Conservation (phyloP, 768 basidiomycete species). For the Boletus pseudopeckii region DNA sequence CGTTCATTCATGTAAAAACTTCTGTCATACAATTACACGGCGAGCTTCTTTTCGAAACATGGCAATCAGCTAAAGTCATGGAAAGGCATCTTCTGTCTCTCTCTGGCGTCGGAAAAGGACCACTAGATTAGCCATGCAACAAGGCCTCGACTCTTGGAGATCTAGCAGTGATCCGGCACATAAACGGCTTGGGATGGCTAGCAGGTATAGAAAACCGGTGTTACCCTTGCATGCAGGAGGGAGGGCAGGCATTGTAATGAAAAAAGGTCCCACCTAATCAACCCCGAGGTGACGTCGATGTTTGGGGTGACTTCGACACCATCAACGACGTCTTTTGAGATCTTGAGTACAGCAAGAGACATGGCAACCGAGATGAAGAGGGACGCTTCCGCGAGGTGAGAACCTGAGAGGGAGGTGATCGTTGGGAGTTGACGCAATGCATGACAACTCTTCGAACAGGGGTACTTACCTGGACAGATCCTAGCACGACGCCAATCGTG, state of each 20-base stretch:
- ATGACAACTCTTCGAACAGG: neutral
- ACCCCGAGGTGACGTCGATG: conserved; percentile 40
- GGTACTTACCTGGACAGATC: conserved; percentile 16
- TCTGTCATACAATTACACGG: no score
- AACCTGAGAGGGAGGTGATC: neutral
- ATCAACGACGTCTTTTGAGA: conserved; percentile 39
- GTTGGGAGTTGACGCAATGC: neutral
- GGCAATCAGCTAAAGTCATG: no score
- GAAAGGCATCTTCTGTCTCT: no score
- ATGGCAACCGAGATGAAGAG: conserved; percentile 19
- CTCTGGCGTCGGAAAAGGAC: no score
- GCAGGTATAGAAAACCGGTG: neutral
- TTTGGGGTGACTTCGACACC: conserved; percentile 43
- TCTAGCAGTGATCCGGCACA: conserved; percentile 52
- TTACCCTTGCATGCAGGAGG: neutral
- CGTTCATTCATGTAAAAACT: no score
- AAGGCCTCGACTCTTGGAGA: conserved; percentile 39
- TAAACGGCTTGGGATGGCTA: conserved; percentile 52
- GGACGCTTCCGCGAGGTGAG: neutral
- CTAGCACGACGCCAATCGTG: neutral
- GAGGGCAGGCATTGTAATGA: no score
- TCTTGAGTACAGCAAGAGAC: conserved; percentile 45
- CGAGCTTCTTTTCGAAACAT: no score
- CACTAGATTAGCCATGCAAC: neutral
- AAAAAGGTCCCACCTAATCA: conserved; percentile 37